phyloP scores from a whole-genome alignment of 805 yeast species.

The Scheffersomyces amazonensis region DNA sequence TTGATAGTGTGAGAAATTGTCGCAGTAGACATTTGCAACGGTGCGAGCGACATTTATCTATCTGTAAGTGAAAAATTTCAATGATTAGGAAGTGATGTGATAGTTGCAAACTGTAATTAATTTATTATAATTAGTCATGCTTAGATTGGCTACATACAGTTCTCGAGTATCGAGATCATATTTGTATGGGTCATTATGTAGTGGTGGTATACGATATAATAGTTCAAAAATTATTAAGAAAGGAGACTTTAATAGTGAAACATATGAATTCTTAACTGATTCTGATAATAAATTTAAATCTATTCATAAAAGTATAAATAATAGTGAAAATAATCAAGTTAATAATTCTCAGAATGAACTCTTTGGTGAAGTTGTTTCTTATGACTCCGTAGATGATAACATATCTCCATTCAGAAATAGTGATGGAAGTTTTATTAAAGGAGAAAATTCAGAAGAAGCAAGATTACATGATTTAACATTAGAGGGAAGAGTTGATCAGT shows the following conservation, averaged over 20 bases:
- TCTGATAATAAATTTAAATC: not conserved
- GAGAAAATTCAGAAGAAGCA: constrained; percentile 46
- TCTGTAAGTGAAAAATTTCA: no score
- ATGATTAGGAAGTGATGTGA: no score
- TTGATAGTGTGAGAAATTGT: not conserved
- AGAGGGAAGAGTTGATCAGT: constrained; percentile 51
- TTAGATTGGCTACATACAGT: no score
- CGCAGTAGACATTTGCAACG: not conserved
- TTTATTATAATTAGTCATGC: no score
- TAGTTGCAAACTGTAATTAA: no score
- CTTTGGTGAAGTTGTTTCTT: not conserved
- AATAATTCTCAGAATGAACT: not conserved
- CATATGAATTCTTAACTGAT: not conserved
- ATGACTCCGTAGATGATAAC: not conserved
- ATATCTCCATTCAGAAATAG: constrained; percentile 33
- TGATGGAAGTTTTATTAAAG: constrained; percentile 42
- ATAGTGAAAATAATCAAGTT: no score
- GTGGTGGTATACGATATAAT: not conserved
- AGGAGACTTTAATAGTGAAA: not conserved
- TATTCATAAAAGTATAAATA: not conserved
- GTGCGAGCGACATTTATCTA: no score
- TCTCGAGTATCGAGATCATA: no score
- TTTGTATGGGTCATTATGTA: no score
- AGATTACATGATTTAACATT: constrained; percentile 59
- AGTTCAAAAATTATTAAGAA: not conserved